Base-by-base conservation (phyloP, 352 stramenopile species). In the Pythium brachiatum region DNA sequence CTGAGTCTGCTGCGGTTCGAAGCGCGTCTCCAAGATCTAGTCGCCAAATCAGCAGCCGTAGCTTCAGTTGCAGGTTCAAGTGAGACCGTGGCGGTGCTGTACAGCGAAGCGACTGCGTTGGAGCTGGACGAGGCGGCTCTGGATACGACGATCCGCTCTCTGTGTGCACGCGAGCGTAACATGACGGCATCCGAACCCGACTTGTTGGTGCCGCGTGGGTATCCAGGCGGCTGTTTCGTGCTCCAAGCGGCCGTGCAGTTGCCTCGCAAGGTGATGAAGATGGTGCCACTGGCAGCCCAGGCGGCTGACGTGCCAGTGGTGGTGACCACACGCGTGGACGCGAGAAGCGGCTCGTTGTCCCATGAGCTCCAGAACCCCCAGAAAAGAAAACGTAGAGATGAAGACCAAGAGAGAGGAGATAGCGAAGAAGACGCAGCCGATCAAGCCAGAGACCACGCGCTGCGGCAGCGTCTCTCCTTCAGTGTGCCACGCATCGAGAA, bases 1-100 rank as follows among this genome's bases (percentile, higher is more conserved):
- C 73, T 73, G 4, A 79, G 65, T 21, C 41, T 84, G 11, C 41
- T 84, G 27, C 71, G 66, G 8, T 59, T 84, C 1, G 75, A 84
- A 27, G 62, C 68, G 5, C 70, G 56, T 12, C 44, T 83, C 7
- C 73, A 83, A 62, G 72, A 78, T 6, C 58, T 60, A 25, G 56
- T 27, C n/a, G n/a, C n/a, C n/a, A n/a, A n/a, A n/a, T n/a, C n/a
- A n/a, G n/a, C n/a, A n/a, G n/a, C n/a, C n/a, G n/a, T n/a, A n/a
- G n/a, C 5, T 12, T 7, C 18, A 47, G 18, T 12, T 23, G 2
- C n/a, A 55, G 27, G 16, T 26, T 16, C 9, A 18, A 47, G 20
- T 21, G 18, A 27, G 13, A 36, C 39, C 20, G 27, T 75, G 12
- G 69, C 73, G 7, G 52, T 70, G 25, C 57, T 60, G 5, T 72